Conservation (phyloP, 495 filamentous ascomycete genomes). For the Penicillium coprophilum region DNA sequence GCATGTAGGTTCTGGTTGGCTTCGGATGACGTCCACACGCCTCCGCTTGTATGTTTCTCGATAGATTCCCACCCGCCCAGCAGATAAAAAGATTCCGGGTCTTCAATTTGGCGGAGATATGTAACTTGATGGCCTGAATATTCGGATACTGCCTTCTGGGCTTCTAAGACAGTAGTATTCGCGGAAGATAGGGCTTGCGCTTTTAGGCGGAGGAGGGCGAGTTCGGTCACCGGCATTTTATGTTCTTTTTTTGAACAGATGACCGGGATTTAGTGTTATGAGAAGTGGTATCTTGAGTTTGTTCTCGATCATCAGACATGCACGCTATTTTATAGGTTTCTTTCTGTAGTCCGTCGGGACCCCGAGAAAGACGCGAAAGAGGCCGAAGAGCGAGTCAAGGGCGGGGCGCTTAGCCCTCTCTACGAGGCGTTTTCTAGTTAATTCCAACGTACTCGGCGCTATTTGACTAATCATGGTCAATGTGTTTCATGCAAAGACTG, state of each 20-base stretch:
- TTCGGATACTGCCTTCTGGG: conserved; percentile 39
- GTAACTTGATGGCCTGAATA: conserved; percentile 31
- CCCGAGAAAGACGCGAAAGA: too few relatives aligned
- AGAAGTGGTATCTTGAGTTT: neutral
- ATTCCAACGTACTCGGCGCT: neutral
- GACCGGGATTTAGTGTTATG: neutral
- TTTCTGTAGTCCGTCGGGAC: neutral
- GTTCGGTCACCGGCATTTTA: conserved; percentile 53
- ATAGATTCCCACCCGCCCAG: conserved; percentile 53
- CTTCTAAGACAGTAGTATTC: conserved; percentile 23
- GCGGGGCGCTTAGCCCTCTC: neutral
- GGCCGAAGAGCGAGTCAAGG: neutral
- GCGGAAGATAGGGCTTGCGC: conserved; percentile 12
- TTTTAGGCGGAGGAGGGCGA: conserved; percentile 48
- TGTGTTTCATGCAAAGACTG: neutral
- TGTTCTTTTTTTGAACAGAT: neutral
- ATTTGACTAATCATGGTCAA: neutral
- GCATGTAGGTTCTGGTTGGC: conserved; percentile 41
- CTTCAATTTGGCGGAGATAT: conserved; percentile 48
- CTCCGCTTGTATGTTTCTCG: conserved; percentile 37
- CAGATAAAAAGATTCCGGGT: conserved; percentile 47
- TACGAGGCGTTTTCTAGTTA: neutral
- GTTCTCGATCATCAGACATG: neutral
- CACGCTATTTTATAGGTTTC: neutral
- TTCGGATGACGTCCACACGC: conserved; percentile 43